Conservation (phyloP, 140 eudicot genomes). For the Anethum foeniculum region DNA sequence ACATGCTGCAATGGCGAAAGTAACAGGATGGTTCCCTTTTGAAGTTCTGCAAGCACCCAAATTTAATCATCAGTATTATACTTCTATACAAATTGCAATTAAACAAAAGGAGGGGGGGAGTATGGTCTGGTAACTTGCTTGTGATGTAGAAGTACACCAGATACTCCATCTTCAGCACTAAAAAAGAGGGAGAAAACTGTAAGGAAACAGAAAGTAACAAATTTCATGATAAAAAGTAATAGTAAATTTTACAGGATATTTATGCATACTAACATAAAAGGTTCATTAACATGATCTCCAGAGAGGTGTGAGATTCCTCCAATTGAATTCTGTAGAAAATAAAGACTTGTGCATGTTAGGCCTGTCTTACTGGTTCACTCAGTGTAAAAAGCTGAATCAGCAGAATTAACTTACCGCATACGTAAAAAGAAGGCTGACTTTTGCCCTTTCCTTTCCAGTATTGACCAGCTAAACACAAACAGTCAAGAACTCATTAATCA, state of each 20-base stretch:
- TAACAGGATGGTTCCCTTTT: slow-evolving; percentile 81
- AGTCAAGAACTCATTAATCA: neutral
- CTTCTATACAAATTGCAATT: neutral
- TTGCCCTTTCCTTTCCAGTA: slow-evolving; percentile 94
- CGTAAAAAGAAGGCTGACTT: slow-evolving; percentile 93
- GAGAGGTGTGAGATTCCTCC: slow-evolving; percentile 92
- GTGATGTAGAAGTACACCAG: slow-evolving; percentile 97
- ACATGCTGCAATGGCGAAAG: slow-evolving; percentile 86
- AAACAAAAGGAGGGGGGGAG: neutral
- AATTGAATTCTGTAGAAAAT: slow-evolving; percentile 63
- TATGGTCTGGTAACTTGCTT: slow-evolving; percentile 52
- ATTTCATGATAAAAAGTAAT: neutral
- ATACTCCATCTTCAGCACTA: slow-evolving; percentile 92
- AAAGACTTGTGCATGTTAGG: slow-evolving; percentile 4
- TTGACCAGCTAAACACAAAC: slow-evolving; percentile 64
- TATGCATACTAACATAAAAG: slow-evolving; percentile 59
- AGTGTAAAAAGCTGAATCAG: neutral
- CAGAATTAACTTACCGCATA: slow-evolving; percentile 70
- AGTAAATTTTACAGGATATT: neutral
- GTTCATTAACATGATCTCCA: slow-evolving; percentile 94
- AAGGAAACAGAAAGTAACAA: slow-evolving; percentile 1
- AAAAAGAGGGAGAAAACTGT: neutral
- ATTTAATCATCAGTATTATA: slow-evolving; percentile 13
- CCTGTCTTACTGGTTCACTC: neutral
- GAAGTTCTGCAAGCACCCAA: slow-evolving; percentile 59